phyloP scores from a whole-genome alignment of 345 rosid genomes.

The Sisymbrium irio region DNA sequence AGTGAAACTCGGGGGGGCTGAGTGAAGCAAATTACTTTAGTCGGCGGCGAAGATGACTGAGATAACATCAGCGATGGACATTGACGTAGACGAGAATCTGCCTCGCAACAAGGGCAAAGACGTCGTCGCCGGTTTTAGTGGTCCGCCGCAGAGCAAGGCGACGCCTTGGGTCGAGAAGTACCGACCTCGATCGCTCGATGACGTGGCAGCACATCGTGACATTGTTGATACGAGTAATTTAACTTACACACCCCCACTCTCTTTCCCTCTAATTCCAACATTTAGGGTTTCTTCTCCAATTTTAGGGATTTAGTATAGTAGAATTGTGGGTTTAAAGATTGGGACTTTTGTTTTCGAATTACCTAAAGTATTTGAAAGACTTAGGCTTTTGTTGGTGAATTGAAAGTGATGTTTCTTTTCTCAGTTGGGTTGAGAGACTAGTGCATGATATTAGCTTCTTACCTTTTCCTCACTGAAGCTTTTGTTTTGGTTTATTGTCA shows the following conservation, averaged over 20 bases:
- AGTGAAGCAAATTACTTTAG: background rate
- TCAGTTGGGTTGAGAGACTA: conserved; percentile 2
- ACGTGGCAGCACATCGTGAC: conserved; percentile 98
- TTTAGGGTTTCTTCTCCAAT: conserved; percentile 28
- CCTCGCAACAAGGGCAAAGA: conserved; percentile 47
- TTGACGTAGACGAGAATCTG: conserved; percentile 54
- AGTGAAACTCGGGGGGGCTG: conserved; percentile 5
- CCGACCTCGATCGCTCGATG: conserved; percentile 92
- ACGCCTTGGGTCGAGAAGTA: conserved; percentile 97
- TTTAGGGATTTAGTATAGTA: background rate
- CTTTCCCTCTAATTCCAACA: background rate
- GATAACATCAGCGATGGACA: conserved; percentile 61
- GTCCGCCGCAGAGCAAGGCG: conserved; percentile 47
- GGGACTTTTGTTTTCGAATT: background rate
- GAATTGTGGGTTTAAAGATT: background rate
- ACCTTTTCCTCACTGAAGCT: background rate
- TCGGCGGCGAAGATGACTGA: conserved; percentile 47
- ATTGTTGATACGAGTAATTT: conserved; percentile 89
- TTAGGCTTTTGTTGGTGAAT: too few species aligned
- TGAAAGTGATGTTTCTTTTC: too few species aligned
- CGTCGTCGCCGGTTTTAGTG: conserved; percentile 40
- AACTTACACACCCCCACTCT: background rate
- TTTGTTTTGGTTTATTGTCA: conserved; percentile 8
- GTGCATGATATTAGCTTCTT: background rate
- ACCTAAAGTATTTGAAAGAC: background rate